Base-by-base conservation (phyloP, 257 asterid species). In the Plectranthus barbatus region DNA sequence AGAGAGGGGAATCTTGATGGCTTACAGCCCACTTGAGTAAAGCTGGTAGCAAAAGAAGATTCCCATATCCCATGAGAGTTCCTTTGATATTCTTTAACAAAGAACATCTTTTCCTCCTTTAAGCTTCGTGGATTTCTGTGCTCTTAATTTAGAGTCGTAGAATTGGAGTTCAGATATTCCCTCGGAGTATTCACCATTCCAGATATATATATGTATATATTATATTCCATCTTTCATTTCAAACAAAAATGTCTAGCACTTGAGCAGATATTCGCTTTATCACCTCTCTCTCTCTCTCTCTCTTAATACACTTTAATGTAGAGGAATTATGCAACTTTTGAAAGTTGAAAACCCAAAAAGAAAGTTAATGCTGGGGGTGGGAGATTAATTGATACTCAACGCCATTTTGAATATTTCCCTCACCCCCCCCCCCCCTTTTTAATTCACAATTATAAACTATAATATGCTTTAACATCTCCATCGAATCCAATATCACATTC, bases 21-120 rank as follows among this genome's bases (percentile, higher is more conserved):
- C 98, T 88, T 88, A 77, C 71, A 63, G 62, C 73, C 92, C 94
- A 86, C 96, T 91, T 88, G 74, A 80, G 67, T 86, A 86, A 91
- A 88, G 98, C 79, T 70, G 86, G 81, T 80, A 82, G 83, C 82
- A 78, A 91, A 86, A 81, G 90, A 84, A 81, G 95, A 91, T 86
- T 88, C 96, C 79, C 77, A 66, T 61, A 69, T 63, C 52, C 71
- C 75, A 60, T 72, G 56, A 68, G 71, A 73, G 69, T 58, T 70
- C 68, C 80, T 67, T 78, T 80, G 74, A 71, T 74, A 74, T 79
- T 63, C 80, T 74, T 80, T 80, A 66, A 65, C 58, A 49, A 70
- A 78, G 60, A 69, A 76, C 80, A 57, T 69, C 74, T 75, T 76
- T 68, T 54, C 47, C 46, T 36, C 67, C 77, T 79, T 84, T 81